phyloP scores from a whole-genome alignment of 2,329 filamentous ascomycete species.

The Immersiporthe knoxdaviesiana region DNA sequence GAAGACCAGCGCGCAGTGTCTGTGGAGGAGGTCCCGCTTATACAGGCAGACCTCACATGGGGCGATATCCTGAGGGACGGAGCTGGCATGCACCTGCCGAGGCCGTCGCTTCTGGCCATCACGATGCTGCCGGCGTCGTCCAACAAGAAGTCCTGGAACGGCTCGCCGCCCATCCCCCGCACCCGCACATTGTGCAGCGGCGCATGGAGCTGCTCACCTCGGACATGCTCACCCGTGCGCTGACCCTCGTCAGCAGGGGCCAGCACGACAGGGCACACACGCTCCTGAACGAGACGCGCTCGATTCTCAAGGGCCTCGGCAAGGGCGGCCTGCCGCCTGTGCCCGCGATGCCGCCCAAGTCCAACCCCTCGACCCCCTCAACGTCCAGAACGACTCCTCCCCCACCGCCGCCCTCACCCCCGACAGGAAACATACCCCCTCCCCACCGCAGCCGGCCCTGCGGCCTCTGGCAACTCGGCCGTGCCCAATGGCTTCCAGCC shows the following conservation, averaged over 20 bases:
- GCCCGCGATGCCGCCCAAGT: conserved; percentile 61
- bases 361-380: conserved; percentile 55
- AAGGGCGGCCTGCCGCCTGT: conserved; percentile 94
- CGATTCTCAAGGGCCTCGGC: conserved; percentile 91
- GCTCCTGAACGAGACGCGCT: conserved; percentile 87
- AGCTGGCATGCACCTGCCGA: conserved; percentile 79
- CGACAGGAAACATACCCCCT: conserved; percentile 59
- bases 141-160: conserved; percentile 66
- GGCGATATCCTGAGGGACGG: conserved; percentile 92
- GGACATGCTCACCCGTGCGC: conserved; percentile 91
- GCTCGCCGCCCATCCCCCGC: conserved; percentile 86
- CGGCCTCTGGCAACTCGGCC: conserved; percentile 27
- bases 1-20: conserved; percentile 83
- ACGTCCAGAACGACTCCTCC: conserved; percentile 44
- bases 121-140: conserved; percentile 81
- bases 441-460: conserved; percentile 51
- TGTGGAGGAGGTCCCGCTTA: conserved; percentile 91
- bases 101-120: conserved; percentile 89
- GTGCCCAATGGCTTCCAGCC: conserved; percentile 39
- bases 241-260: conserved; percentile 86
- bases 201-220: conserved; percentile 98
- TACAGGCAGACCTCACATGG: conserved; percentile 93
- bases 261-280: conserved; percentile 95
- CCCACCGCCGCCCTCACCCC: conserved; percentile 51
- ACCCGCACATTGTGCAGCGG: conserved; percentile 91